These are phyloP conservation scores for Eustoma russellianum DNA, from an alignment of 257 asterid genomes.

Conservation along the genomic window DNA sequence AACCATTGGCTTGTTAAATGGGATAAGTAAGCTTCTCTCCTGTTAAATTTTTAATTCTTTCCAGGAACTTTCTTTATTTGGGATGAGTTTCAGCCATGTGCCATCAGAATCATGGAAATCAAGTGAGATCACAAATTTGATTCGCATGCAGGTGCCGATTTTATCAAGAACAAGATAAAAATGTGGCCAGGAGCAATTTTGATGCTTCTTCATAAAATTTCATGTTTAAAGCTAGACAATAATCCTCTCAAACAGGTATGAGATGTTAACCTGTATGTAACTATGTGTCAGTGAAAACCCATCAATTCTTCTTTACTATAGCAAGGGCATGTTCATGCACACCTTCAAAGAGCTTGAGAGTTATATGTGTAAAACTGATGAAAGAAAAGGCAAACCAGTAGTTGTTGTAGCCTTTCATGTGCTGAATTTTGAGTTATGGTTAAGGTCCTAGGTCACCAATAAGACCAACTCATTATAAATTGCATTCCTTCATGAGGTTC, in stretches of 20 bases:
- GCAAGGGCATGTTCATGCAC: no score
- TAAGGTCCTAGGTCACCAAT: no score
- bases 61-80: constrained; percentile 81
- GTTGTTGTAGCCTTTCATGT: no score
- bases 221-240: constrained; percentile 84
- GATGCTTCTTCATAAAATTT: constrained; percentile 56
- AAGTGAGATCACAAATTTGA: constrained; percentile 30
- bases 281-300: background rate
- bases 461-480: no score
- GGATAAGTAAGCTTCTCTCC: background rate
- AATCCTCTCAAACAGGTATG: constrained; percentile 72
- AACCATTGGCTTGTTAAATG: no score
- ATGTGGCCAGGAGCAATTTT: constrained; percentile 78
- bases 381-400: no score
- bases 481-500: no score
- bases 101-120: constrained; percentile 83
- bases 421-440: no score
- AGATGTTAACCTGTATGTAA: constrained; percentile 1
- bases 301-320: background rate
- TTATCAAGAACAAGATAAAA: constrained; percentile 83
- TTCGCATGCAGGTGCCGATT: constrained; percentile 46
- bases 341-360: no score
- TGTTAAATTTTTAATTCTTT: constrained; percentile 15
- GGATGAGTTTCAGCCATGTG: constrained; percentile 49
- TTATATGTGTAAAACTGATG: no score